Evolutionary conservation across 1,284 basidiomycete genomes (phyloP), one percentile per base, ranked within the genome.

Genomic region (Peniophora sp.): DNA sequence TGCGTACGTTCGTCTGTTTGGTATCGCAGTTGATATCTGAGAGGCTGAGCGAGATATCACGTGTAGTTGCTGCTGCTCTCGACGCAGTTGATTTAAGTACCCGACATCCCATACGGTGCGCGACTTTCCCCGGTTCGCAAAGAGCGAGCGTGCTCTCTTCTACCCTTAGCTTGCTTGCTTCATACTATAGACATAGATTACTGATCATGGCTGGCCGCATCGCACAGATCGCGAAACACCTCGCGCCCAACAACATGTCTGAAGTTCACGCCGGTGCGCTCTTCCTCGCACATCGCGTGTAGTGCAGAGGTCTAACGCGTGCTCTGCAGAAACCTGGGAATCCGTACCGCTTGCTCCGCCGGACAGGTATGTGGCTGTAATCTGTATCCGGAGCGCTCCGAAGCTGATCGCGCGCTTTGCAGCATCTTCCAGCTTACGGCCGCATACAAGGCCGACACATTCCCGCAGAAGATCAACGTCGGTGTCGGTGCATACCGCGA

Each of bases 361-460:
- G 20, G 89, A 92, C 63, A 87, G 84, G 56, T 58, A 22, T 5
- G 47, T n/a, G 16, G 23, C 49, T 46, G 34, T 16, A 16, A n/a
- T 41, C 8, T 41, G 27, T 32, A 32, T 12, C 12, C 27, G 27
- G 12, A 32, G 27, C 27, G 27, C 27, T 49, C 50, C 43, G 22
- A 32, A n/a, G 23, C 23, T 22, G 47, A 48, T 41, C 17, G 35
- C 52, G 48, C 35, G 23, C 25, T 19, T 36, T n/a, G 52, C 59
- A 91, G 91, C 67, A 97, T 97, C 67, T 96, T 97, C 79, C 86
- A 93, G 72, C 79, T 97, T 55, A 92, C 91, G 0, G 84, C 87
- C 2, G 82, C 89, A 0, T 96, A 85, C 79, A 92, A 96, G 64
- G 82, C 83, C 32, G 94, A 98, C 66, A 66, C 78, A 1, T 81